Conservation (phyloP, 2,329 filamentous ascomycete genomes). For the Ceratocystis destructans region DNA sequence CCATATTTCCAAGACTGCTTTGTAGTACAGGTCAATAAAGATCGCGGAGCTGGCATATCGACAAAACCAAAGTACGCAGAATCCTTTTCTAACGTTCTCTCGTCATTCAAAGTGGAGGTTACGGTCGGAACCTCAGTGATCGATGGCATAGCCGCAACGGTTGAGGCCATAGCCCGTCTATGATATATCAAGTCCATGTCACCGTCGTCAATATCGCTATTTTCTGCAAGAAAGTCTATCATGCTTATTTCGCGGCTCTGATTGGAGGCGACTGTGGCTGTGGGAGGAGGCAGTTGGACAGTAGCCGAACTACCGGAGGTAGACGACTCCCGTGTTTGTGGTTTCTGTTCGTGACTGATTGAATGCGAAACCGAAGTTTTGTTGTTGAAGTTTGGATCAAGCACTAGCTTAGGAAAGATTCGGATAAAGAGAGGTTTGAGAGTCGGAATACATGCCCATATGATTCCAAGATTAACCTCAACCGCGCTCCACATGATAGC, state of each 20-base stretch:
- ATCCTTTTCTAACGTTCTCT: conserved; percentile 28
- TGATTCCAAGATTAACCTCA: conserved; percentile 81
- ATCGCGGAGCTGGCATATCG: conserved; percentile 52
- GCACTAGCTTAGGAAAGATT: conserved; percentile 43
- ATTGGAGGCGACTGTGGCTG: not conserved
- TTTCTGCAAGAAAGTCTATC: conserved; percentile 15
- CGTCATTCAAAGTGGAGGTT: conserved; percentile 22
- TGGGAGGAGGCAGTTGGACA: not conserved
- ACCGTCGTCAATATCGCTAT: conserved; percentile 10
- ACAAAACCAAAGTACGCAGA: conserved; percentile 61
- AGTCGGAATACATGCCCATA: conserved; percentile 83
- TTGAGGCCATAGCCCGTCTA: conserved; percentile 18
- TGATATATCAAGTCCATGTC: conserved; percentile 8
- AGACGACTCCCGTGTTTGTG: not conserved
- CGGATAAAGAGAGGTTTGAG: conserved; percentile 70
- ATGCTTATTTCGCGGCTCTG: conserved; percentile 8
- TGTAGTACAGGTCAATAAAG: conserved; percentile 51
- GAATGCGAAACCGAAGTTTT: not conserved
- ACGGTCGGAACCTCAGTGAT: conserved; percentile 25
- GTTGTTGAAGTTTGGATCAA: conserved; percentile 30
- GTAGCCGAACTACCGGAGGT: not conserved
- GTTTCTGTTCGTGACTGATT: conserved; percentile 16
- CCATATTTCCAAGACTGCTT: conserved; percentile 58
- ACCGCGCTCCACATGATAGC: conserved; percentile 90
- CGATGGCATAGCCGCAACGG: conserved; percentile 15